A percentile compares a stretch with the other conserved stretches of the same genome.
phyloP scores from a whole-genome alignment of 352 stramenopile genomes.

The Phytophthora kernoviae region DNA sequence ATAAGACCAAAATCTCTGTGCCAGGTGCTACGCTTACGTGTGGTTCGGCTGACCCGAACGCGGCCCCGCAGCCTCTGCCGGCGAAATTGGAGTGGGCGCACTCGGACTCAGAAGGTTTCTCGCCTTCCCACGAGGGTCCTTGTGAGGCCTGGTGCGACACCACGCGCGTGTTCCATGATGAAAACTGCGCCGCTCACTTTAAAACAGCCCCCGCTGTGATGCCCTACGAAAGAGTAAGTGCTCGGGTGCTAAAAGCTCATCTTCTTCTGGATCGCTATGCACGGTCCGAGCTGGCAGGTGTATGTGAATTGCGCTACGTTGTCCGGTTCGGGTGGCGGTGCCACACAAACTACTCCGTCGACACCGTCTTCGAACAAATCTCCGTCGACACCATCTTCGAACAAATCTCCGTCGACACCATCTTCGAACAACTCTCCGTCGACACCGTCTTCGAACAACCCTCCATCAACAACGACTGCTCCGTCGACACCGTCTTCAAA shows the following conservation, averaged over 20 bases:
- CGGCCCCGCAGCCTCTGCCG: conserved; percentile 12
- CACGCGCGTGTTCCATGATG: conserved; percentile 29
- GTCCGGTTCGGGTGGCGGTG: background rate
- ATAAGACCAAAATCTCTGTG: background rate
- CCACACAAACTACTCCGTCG: background rate
- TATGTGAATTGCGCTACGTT: conserved; percentile 3
- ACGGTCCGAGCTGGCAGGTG: conserved; percentile 1
- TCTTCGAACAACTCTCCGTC: conserved; percentile 6
- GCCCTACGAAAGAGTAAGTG: conserved; percentile 25
- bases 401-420: conserved; percentile 2
- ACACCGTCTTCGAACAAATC: background rate
- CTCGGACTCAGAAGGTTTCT: conserved; percentile 19
- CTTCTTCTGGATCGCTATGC: conserved; percentile 28
- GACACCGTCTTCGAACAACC: background rate
- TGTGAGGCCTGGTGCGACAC: conserved; percentile 44
- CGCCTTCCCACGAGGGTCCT: conserved; percentile 30
- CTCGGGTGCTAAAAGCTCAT: conserved; percentile 18
- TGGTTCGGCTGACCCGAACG: conserved; percentile 10
- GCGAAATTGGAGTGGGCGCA: conserved; percentile 22
- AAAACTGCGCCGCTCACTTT: conserved; percentile 31
- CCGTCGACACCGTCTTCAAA: conserved; percentile 7
- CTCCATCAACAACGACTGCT: conserved; percentile 2
- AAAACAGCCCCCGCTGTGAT: conserved; percentile 22
- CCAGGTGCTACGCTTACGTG: conserved; percentile 6
- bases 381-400: background rate